Evolutionary conservation across 768 basidiomycete species (phyloP).

Genomic region (Calocybe indica): DNA sequence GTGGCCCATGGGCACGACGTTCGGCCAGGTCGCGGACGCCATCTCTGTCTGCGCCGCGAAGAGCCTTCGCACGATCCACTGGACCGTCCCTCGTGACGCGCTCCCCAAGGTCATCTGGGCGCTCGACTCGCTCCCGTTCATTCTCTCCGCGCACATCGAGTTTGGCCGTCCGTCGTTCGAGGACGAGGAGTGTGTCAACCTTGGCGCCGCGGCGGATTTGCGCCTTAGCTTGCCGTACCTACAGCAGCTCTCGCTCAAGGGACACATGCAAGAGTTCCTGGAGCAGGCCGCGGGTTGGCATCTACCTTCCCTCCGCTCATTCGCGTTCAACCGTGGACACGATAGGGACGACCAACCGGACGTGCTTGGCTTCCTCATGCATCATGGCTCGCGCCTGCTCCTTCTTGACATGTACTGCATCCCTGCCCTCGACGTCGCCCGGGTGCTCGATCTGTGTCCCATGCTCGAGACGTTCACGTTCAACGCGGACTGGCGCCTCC

Average conservation of each 20-base stretch:
- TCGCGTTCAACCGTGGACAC: slow-evolving; percentile 50
- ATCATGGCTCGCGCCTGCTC: slow-evolving; percentile 51
- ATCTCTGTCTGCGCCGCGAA: slow-evolving; percentile 45
- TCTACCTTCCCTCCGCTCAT: slow-evolving; percentile 50
- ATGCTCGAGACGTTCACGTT: slow-evolving; percentile 58
- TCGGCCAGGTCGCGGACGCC: slow-evolving; percentile 61
- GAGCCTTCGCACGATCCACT: slow-evolving; percentile 54
- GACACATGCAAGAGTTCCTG: slow-evolving; percentile 56
- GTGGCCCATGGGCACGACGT: slow-evolving; percentile 53
- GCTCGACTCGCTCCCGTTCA: slow-evolving; percentile 50
- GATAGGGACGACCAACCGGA: slow-evolving; percentile 51
- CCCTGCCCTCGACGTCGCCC: slow-evolving; percentile 48
- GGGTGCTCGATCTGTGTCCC: slow-evolving; percentile 60
- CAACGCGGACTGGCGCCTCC: slow-evolving; percentile 65
- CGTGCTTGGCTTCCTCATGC: slow-evolving; percentile 47
- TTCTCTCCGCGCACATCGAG: slow-evolving; percentile 53
- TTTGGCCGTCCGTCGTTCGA: slow-evolving; percentile 29
- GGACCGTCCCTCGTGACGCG: slow-evolving; percentile 49
- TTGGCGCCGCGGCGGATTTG: slow-evolving; percentile 59
- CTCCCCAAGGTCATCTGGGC: slow-evolving; percentile 70
- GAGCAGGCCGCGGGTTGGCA: slow-evolving; percentile 67
- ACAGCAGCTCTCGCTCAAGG: slow-evolving; percentile 57
- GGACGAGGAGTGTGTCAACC: slow-evolving; percentile 34
- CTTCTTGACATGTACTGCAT: slow-evolving; percentile 64
- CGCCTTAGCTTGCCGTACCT: slow-evolving; percentile 48